Base-by-base conservation (phyloP, 352 stramenopile species). In the Phytophthora multivora region DNA sequence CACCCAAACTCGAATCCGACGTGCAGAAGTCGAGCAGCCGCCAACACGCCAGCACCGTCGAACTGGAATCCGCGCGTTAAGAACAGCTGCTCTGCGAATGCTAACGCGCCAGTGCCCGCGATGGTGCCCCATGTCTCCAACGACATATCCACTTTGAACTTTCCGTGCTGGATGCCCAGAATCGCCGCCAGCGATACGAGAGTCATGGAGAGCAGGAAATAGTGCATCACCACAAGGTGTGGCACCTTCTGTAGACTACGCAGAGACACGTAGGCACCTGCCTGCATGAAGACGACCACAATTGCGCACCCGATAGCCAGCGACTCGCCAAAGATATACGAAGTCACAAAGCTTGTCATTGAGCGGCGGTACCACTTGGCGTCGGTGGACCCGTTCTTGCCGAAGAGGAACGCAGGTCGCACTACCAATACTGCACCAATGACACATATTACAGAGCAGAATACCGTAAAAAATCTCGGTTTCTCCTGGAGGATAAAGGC, bases 41-140 rank as follows among this genome's bases (percentile, higher is more conserved):
- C 76, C 10, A 83, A 66, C 25, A 79, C 69, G 28, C 76, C 82
- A 10, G 75, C 71, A 30, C 74, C 72, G 31, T 88, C 82, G 43
- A 83, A 75, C 66, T 91, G 79, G 59, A 89, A 86, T 19, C 79
- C 77, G 8, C 79, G 72, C 12, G 79, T 83, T 57, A 91, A 72
- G 45, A 77, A 86, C 13, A 88, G 56, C 66, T 87, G 75, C 6
- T 76, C 71, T 10, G 75, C 16, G 39, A 88, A 89, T 7, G 73
- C 66, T 11, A 88, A 50, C 6, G 62, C 43, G 3, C 79, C 77
- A 11, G 68, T 76, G 50, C 72, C 80, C 7, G 76, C 16, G 38
- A 81, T 71, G 18, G 66, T 58, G 5, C 59, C 46, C 59, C 59
- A 77, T 7, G 56, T 69, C 21, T 65, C 56, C 5, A 67, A 16